A percentile compares a stretch with the other conserved stretches of the same genome.
These are phyloP conservation scores for Anethum foeniculum DNA, from an alignment of 140 eudicot genomes.

Conservation along the genomic window DNA sequence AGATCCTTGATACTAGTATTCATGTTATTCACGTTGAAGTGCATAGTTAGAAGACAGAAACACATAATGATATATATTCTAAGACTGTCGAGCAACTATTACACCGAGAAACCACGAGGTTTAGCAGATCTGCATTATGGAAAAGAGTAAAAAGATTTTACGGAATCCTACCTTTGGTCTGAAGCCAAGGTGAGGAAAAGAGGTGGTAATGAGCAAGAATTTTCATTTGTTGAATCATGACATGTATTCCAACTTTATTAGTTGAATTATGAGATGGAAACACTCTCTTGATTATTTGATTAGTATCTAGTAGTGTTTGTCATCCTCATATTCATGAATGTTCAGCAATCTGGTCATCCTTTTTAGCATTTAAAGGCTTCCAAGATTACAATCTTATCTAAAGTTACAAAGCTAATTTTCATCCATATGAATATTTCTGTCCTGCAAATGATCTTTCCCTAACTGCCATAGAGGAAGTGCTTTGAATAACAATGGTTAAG, in stretches of 20 bases:
- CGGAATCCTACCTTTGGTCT: conserved; percentile 33
- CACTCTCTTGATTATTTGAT: conserved; percentile 27
- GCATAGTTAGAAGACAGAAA: conserved; percentile 20
- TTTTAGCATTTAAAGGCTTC: neutral
- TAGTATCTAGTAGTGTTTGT: conserved; percentile 11
- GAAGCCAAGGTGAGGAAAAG: conserved; percentile 23
- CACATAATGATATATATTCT: conserved; percentile 26
- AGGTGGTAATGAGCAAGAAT: conserved; percentile 26
- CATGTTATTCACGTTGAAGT: conserved; percentile 13
- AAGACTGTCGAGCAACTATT: conserved; percentile 16
- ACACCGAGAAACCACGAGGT: conserved; percentile 19
- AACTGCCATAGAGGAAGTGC: neutral
- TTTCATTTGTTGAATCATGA: conserved; percentile 49
- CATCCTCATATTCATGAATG: neutral
- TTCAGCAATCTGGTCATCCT: conserved; percentile 18
- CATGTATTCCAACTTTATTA: conserved; percentile 62
- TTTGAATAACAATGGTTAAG: neutral
- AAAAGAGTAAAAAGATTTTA: conserved; percentile 32
- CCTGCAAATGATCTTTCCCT: neutral
- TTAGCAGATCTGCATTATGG: conserved; percentile 47
- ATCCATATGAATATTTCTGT: neutral
- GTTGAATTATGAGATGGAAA: conserved; percentile 54
- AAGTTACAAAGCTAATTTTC: neutral
- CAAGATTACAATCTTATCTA: neutral
- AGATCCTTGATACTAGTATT: conserved; percentile 17